Evolutionary conservation across 345 rosid species (phyloP), one percentile per base, ranked within the genome.

Genomic region (Euphorbia peplus): DNA sequence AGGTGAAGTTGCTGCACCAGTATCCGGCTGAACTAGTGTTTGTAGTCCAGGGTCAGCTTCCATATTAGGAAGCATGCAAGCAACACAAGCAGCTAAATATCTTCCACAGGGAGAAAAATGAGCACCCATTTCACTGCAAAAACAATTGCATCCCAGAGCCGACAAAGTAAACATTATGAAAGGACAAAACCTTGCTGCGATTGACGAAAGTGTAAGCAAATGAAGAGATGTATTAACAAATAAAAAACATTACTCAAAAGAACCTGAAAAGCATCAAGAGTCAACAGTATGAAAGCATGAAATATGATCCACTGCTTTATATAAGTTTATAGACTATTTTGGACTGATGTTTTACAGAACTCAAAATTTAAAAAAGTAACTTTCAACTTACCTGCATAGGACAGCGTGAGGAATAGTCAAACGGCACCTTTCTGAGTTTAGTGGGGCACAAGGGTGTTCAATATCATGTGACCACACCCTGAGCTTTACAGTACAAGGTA

Each of bases 41-140:
- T 85, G 97, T 78, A 91, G 75, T 69, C 92, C 87, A 48, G 91
- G 86, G 73, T 90, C 97, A 76, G 90, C 81, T 76, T 91, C 98
- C 67, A 73, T 30, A 64, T 84, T 86, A 75, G 97, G 97, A 68
- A 91, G 87, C 82, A 87, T 81, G 71, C 98, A 93, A 65, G 96
- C 96, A 73, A 93, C 96, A 84, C 98, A 93, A 11, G 97, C 97
- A 71, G 97, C 97, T 76, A 93, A 84, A 77, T 82, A 93, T 85
- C 86, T 89, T 83, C 97, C 97, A 61, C 98, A 93, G n/a, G 98
- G 98, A 11, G 98, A 93, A 80, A 93, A 91, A 80, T 93, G 98
- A 16, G 98, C 95, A 54, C 98, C 98, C 98, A 93, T 93, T 79
- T 93, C 98, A 87, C 98, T 91, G 89, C 82, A 78, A 71, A 70